A percentile compares a stretch with the other conserved stretches of the same genome.
These are phyloP conservation scores for Fusarium citri DNA, from an alignment of 2,329 filamentous ascomycete genomes.

Conservation along the genomic window DNA sequence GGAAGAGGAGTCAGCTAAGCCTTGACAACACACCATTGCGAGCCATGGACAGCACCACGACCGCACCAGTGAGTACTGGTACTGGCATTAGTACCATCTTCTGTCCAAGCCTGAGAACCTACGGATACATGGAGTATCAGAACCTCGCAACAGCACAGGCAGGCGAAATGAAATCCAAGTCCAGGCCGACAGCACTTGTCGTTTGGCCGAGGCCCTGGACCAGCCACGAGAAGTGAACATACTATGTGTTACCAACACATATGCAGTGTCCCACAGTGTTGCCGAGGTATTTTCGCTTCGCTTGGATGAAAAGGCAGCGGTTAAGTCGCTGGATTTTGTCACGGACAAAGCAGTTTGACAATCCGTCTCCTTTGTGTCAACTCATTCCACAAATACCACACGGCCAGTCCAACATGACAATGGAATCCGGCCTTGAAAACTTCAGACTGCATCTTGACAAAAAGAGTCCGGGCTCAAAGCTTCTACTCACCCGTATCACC, in stretches of 20 bases:
- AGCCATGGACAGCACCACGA: not conserved
- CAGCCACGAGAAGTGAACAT: constrained; percentile 32
- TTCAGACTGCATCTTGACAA: not conserved
- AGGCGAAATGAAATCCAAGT: not conserved
- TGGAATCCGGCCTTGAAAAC: not conserved
- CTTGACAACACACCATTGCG: not conserved
- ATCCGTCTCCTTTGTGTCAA: not conserved
- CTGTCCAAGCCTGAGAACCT: not conserved
- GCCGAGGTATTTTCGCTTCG: constrained; percentile 33
- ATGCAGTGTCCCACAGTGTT: constrained; percentile 37
- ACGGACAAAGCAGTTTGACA: not conserved
- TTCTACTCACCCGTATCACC: constrained; percentile 21
- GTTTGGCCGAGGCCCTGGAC: constrained; percentile 11
- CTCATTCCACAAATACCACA: not conserved
- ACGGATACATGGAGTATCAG: not conserved
- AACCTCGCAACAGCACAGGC: not conserved
- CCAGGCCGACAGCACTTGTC: not conserved
- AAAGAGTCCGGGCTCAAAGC: constrained; percentile 1
- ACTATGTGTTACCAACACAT: constrained; percentile 39
- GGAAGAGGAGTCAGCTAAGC: not conserved
- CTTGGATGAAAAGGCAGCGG: constrained; percentile 13
- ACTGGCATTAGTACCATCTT: not conserved
- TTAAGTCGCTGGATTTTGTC: not conserved
- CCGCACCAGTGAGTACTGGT: not conserved
- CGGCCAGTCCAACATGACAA: not conserved